Conservation (phyloP, 805 yeast species). For the Starmerella geochares region DNA sequence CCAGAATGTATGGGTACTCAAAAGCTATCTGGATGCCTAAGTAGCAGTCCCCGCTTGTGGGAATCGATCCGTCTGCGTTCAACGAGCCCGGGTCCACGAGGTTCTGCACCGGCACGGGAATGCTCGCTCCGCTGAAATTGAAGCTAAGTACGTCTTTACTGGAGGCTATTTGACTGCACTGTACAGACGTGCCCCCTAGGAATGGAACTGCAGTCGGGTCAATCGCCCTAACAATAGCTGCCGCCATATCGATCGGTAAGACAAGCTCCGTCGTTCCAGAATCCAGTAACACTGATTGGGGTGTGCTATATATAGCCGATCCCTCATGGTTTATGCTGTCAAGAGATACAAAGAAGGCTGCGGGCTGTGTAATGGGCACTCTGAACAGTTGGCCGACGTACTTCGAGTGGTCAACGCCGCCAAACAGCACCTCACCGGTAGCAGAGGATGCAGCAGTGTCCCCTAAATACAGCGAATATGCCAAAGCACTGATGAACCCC, state of each 20-base stretch:
- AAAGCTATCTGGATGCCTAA: constrained; percentile 4
- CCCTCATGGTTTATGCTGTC: constrained; percentile 8
- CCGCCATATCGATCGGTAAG: constrained; percentile 31
- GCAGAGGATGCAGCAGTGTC: constrained; percentile 24
- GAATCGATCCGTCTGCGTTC: constrained; percentile 5
- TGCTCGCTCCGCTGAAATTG: constrained; percentile 18
- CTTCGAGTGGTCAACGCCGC: constrained; percentile 37
- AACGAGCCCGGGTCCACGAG: constrained; percentile 4
- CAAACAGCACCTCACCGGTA: constrained; percentile 35
- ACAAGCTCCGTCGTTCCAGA: constrained; percentile 42
- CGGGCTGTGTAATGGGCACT: constrained; percentile 27
- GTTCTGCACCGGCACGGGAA: constrained; percentile 14
- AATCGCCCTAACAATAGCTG: background rate
- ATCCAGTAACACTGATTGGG: constrained; percentile 41
- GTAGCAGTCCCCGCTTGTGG: constrained; percentile 18
- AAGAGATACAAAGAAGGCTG: constrained; percentile 3
- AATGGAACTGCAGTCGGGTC: constrained; percentile 19
- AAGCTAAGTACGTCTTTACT: constrained; percentile 7
- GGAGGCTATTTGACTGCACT: background rate
- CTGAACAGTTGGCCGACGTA: constrained; percentile 33
- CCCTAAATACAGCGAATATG: constrained; percentile 40
- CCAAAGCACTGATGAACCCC: constrained; percentile 35
- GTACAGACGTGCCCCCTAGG: constrained; percentile 10
- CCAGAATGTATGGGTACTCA: constrained; percentile 39
- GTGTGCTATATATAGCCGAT: background rate